These are phyloP conservation scores for Crithidia fasciculata DNA, from an alignment of 208 protist genomes.

Conservation along the genomic window DNA sequence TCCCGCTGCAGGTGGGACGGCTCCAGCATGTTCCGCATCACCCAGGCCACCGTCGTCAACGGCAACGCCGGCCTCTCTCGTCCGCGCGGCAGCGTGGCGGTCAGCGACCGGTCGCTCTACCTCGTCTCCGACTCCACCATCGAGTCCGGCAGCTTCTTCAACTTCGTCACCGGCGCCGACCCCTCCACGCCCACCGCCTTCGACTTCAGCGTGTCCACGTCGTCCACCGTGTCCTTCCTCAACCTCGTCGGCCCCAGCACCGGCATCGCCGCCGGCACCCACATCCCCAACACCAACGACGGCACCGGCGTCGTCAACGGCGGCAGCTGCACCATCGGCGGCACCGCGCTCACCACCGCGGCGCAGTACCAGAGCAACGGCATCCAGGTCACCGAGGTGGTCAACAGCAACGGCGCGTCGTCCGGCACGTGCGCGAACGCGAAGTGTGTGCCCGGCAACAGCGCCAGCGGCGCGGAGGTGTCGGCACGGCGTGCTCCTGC, in stretches of 20 bases:
- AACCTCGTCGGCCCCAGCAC: neutral
- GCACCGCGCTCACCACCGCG: neutral
- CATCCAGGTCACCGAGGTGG: conserved; percentile 1
- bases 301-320: too few relatives aligned
- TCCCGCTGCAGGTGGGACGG: conserved; percentile 4
- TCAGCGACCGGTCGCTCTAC: conserved; percentile 17
- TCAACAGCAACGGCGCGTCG: conserved; percentile 2
- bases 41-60: neutral
- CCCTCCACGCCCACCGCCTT: neutral
- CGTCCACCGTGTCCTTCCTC: neutral
- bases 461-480: neutral
- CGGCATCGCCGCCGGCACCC: neutral
- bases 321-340: conserved; percentile 5
- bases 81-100: conserved; percentile 7
- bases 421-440: conserved; percentile 14
- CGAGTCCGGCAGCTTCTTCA: conserved; percentile 10
- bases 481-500: conserved; percentile 14
- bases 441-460: conserved; percentile 21
- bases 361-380: neutral
- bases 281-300: neutral
- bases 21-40: conserved; percentile 28
- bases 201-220: neutral
- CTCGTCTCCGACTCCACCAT: conserved; percentile 7
- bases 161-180: conserved; percentile 1
- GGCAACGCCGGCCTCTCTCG: conserved; percentile 1